These are phyloP conservation scores for Beta macrorhiza DNA, from an alignment of 179 eudicot species.

Conservation along the genomic window DNA sequence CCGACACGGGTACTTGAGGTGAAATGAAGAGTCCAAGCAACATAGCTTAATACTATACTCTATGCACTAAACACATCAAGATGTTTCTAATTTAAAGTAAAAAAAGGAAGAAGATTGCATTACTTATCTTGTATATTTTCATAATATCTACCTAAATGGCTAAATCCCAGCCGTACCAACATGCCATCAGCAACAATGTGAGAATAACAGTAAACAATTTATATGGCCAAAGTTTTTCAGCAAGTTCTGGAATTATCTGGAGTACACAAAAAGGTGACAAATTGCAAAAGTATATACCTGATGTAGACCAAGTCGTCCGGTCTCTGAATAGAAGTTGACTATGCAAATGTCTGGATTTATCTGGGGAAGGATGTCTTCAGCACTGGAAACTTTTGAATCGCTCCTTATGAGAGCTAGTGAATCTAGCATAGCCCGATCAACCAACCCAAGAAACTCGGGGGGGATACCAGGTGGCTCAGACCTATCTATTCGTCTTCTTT, in stretches of 20 bases:
- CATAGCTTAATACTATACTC: neutral
- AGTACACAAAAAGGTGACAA: neutral
- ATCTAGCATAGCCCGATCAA: constrained; percentile 49
- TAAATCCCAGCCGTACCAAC: neutral
- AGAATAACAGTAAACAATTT: neutral
- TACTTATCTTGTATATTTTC: neutral
- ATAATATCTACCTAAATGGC: too few relatives aligned
- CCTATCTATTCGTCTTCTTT: constrained; percentile 46
- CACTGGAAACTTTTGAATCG: constrained; percentile 13
- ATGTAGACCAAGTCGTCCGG: constrained; percentile 80
- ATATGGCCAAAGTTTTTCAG: neutral
- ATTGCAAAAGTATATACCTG: constrained; percentile 45
- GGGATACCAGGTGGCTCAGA: constrained; percentile 64
- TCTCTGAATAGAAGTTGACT: constrained; percentile 59
- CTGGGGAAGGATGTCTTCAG: constrained; percentile 44
- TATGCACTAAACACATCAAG: neutral
- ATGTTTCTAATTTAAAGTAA: neutral
- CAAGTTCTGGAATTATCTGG: neutral
- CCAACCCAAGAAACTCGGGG: constrained; percentile 38
- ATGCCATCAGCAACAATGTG: neutral
- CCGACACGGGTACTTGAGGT: too few relatives aligned
- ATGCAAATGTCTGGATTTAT: constrained; percentile 64
- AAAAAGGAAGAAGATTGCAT: neutral
- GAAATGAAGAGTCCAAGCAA: too few relatives aligned
- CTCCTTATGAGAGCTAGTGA: constrained; percentile 40